Evolutionary conservation across 352 stramenopile genomes (phyloP), one percentile per base, ranked within the genome.

Genomic region (Pythium dissimile): DNA sequence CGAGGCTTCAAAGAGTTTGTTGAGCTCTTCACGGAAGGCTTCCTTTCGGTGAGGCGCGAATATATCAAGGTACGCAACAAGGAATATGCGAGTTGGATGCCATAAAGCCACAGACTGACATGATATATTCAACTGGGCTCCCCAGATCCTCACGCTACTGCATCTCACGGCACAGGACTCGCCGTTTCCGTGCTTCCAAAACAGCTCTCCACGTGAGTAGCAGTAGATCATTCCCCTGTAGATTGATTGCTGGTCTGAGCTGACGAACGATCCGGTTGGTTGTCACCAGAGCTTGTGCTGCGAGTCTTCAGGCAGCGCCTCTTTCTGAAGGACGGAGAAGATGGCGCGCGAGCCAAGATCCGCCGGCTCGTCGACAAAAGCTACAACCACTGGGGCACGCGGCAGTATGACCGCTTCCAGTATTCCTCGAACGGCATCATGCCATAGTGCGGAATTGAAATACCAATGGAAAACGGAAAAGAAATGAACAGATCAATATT

Each of bases 11-110:
- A 77, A 26, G 78, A 75, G 32, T 98, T 97, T 68, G 69, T 86
- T 21, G 72, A 89, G 41, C 63, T 92, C 11, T 97, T 98, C 57
- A 90, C 80, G 44, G 89, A 86, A 48, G 92, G 92, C n/a, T 98
- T 98, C 66, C 69, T 97, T 23, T 92, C 92, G 8, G 69, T 96
- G 11, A 83, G 96, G 38, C 64, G 78, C 16, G 81, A 97, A 56
- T 73, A 75, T 26, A 74, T 89, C 54, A 96, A 89, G 46, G 90
- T 73, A 30, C 26, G 35, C 15, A 31, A 9, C 16, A n/a, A 3
- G 30, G 41, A 27, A 2, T 16, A 44, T n/a, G 5, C 16, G 12
- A 10, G 5, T 7, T 2, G 18, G 1, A 23, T 12, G 15, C 23
- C 11, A 20, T 7, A 1, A 20, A 24, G 16, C 2, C 37, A 1